Conservation (phyloP, 1,284 basidiomycete species). For the Austropuccinia psidii region DNA sequence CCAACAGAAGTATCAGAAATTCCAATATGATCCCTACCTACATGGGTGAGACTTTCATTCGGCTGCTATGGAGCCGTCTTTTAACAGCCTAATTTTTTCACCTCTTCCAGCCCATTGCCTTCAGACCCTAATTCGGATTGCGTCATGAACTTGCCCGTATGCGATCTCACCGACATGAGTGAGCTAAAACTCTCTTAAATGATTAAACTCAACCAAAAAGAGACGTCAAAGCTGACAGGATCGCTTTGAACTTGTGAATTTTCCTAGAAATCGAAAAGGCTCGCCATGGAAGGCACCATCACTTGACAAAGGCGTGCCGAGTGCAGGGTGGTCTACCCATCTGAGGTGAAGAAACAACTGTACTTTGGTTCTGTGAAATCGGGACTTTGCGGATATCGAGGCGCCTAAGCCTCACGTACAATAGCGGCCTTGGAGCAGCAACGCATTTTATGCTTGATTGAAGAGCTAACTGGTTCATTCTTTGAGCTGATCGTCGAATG, state of each 20-base stretch:
- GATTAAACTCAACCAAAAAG: no score
- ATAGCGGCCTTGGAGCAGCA: no score
- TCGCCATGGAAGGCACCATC: conserved; percentile 11
- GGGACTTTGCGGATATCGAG: no score
- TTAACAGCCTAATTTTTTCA: background rate
- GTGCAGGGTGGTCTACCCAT: conserved; percentile 18
- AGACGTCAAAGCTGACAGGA: no score
- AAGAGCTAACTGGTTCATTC: no score
- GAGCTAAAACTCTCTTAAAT: no score
- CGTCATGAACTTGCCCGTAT: conserved; percentile 26
- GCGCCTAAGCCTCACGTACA: no score
- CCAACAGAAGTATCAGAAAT: conserved; percentile 8
- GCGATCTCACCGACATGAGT: conserved; percentile 22
- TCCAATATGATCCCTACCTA: conserved; percentile 3
- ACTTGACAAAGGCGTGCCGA: conserved; percentile 18
- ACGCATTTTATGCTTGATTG: no score
- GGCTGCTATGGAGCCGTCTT: background rate
- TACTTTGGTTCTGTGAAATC: no score
- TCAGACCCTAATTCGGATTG: conserved; percentile 22
- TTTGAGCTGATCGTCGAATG: no score
- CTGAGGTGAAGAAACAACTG: background rate
- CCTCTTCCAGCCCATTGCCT: conserved; percentile 5
- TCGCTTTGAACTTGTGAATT: no score
- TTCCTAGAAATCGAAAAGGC: conserved; percentile 15
- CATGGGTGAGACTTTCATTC: background rate